phyloP scores from a whole-genome alignment of 306 rosid species.

The Clitoria ternatea region DNA sequence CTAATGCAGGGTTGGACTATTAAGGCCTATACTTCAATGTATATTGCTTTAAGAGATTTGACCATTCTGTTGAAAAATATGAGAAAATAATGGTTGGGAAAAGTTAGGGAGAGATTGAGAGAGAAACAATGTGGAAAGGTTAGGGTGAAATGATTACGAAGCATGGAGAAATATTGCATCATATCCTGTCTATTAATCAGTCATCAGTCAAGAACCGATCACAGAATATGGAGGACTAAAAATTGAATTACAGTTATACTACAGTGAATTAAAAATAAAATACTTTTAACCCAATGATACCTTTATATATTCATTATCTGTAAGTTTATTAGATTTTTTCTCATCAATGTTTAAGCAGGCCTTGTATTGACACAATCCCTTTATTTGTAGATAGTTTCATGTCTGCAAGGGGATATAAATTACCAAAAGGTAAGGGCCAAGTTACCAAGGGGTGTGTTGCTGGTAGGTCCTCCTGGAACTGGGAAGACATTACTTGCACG shows the following conservation, averaged over 20 bases:
- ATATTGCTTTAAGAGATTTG: neutral
- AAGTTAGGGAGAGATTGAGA: neutral
- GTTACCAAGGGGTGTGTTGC: slow-evolving; percentile 84
- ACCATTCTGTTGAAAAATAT: neutral
- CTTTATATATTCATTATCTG: neutral
- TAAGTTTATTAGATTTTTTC: neutral
- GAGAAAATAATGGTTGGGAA: slow-evolving; percentile 3
- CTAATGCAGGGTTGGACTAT: neutral
- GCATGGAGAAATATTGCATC: neutral
- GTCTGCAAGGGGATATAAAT: slow-evolving; percentile 84
- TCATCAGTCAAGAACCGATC: neutral
- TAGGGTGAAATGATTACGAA: no score
- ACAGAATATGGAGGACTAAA: neutral
- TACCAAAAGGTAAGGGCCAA: slow-evolving; percentile 90
- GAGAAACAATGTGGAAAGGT: neutral
- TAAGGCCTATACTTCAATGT: neutral
- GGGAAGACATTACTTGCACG: slow-evolving; percentile 95
- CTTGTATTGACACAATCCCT: slow-evolving; percentile 28
- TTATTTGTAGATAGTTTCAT: slow-evolving; percentile 70
- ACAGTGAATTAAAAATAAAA: neutral
- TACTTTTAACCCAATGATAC: neutral
- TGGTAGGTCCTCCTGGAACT: slow-evolving; percentile 97
- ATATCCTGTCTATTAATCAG: neutral
- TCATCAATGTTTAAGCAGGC: neutral
- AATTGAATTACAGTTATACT: neutral